Base-by-base conservation (phyloP, 2,329 filamentous ascomycete genomes). In the Capronia americana region DNA sequence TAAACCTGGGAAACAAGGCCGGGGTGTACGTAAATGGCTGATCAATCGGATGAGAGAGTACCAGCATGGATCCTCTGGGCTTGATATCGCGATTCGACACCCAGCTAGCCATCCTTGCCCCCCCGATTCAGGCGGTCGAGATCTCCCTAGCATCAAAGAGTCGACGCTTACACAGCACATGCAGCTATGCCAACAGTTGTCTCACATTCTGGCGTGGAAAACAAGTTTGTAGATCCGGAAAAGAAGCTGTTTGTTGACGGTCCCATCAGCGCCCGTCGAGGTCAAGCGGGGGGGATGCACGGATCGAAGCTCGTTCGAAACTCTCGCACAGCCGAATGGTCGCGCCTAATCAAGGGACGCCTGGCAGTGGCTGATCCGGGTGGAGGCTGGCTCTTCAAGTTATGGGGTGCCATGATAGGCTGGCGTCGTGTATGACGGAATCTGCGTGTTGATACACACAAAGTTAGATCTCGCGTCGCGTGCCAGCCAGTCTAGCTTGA, bases 381-480 rank as follows among this genome's bases (percentile, higher is more conserved):
- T 57, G 56, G 57, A 58, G 57, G 57, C 26, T 32, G 57, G 34
- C 32, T 62, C 61, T 38, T 44, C 54, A 59, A 56, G 54, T 34
- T 26, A 41, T 50, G 12, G 11, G 12, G 34, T 62, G 62, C 59
- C 64, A 61, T 62, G 57, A 70, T 68, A 57, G 65, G 68, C 53
- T 64, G 50, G 57, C 48, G 46, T 44, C 26, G 30, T n/a, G 64
- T 54, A 68, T 70, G 68, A 70, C 68, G 65, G 61, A 59, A 63
- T 62, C 50, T 38, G 53, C 57, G 34, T 26, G 48, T 58, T 60
- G 60, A 68, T 57, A 64, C 68, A 61, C 61, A 41, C 65, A 70
- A 63, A 66, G 63, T 70, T 63, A 70, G 68, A 70, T 70, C 63
- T 67, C 68, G 68, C 65, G 65, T 70, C 65, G 65, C 68, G 68